Conservation (phyloP, 352 stramenopile species). For the Pythium pyrilobum region DNA sequence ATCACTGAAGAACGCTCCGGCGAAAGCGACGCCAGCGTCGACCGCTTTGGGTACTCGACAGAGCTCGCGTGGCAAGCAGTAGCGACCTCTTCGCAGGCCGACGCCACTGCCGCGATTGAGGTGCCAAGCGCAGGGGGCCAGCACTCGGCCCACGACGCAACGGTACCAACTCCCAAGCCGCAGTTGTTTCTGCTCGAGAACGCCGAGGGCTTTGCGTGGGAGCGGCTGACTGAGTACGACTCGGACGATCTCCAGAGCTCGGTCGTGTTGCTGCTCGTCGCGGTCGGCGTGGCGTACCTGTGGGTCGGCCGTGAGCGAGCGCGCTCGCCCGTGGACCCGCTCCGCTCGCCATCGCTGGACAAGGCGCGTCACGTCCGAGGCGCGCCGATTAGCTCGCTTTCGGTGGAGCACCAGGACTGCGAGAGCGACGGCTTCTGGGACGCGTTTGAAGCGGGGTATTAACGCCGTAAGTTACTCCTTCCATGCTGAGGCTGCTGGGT, state of each 20-base stretch:
- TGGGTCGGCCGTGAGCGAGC: conserved; percentile 29
- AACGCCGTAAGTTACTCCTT: neutral
- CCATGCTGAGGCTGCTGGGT: neutral
- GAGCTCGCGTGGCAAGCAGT: conserved; percentile 31
- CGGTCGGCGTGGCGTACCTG: conserved; percentile 17
- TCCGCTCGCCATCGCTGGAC: neutral
- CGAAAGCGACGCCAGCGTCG: conserved; percentile 8
- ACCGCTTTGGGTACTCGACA: conserved; percentile 28
- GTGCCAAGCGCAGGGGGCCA: neutral
- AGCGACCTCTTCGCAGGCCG: too few species aligned
- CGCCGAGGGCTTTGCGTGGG: conserved; percentile 26
- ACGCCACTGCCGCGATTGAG: too few species aligned
- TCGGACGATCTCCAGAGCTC: conserved; percentile 42
- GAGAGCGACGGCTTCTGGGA: conserved; percentile 62
- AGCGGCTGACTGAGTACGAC: conserved; percentile 52
- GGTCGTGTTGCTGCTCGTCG: conserved; percentile 30
- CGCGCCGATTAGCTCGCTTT: too few species aligned
- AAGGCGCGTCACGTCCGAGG: too few species aligned
- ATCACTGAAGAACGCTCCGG: neutral
- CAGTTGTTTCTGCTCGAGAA: conserved; percentile 40
- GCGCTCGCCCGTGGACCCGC: neutral
- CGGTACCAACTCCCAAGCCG: conserved; percentile 2
- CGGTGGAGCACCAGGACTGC: conserved; percentile 22
- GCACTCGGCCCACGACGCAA: neutral
- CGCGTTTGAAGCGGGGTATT: conserved; percentile 57